Percentiles rank a stretch among this genome's conserved stretches.
Conservation (phyloP, 768 basidiomycete species). For the Pilatotrama ljubarskyi region DNA sequence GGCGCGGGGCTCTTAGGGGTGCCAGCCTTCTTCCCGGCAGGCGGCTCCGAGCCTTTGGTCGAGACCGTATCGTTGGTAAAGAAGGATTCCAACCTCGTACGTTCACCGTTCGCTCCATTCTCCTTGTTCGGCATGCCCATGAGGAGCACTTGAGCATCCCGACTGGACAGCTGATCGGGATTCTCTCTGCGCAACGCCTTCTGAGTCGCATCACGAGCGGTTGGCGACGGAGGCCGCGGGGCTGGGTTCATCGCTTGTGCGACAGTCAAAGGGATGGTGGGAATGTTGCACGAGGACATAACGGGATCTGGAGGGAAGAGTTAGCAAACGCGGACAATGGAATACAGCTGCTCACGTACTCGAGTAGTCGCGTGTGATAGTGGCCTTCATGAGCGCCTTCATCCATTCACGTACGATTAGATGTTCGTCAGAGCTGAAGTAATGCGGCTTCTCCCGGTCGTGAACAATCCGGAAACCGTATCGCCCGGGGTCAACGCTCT, state of each 20-base stretch:
- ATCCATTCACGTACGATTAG: slow-evolving; percentile 91
- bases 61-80: slow-evolving; percentile 45
- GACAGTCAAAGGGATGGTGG: slow-evolving; percentile 91
- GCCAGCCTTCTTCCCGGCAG: slow-evolving; percentile 23
- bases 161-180: slow-evolving; percentile 74
- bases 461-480: slow-evolving; percentile 97
- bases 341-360: slow-evolving; percentile 47
- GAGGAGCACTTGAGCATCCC: slow-evolving; percentile 71
- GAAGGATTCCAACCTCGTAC: slow-evolving; percentile 54
- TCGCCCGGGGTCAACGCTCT: slow-evolving; percentile 86
- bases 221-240: slow-evolving; percentile 91
- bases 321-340: slow-evolving; percentile 19
- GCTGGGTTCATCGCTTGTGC: slow-evolving; percentile 97
- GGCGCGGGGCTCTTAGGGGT: slow-evolving; percentile 40
- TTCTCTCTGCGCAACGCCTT: slow-evolving; percentile 84
- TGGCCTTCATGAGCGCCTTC: slow-evolving; percentile 99
- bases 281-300: slow-evolving; percentile 94
- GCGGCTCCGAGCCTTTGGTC: slow-evolving; percentile 34
- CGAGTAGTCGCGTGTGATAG: slow-evolving; percentile 90
- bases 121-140: slow-evolving; percentile 55
- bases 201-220: slow-evolving; percentile 84
- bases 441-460: slow-evolving; percentile 83
- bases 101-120: slow-evolving; percentile 42
- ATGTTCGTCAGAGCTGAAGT: slow-evolving; percentile 91
- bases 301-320: slow-evolving; percentile 67